A percentile compares a stretch with the other conserved stretches of the same genome.
Conservation (phyloP, 2,329 filamentous ascomycete genomes). For the Diaporthe sp. region DNA sequence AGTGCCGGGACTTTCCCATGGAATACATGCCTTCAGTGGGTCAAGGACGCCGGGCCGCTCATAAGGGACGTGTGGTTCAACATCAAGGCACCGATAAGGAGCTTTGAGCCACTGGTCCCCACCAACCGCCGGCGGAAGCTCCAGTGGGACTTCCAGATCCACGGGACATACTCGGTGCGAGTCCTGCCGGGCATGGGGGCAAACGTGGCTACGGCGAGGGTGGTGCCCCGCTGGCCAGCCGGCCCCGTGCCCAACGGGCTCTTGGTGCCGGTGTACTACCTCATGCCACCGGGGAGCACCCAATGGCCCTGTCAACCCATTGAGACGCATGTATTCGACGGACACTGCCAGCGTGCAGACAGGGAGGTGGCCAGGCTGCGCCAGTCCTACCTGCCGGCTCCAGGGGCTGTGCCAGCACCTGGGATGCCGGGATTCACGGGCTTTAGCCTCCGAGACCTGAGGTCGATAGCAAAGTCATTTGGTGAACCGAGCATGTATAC, state of each 20-base stretch:
- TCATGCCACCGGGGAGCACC: background rate
- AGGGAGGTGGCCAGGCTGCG: background rate
- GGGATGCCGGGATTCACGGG: background rate
- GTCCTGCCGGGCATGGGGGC: background rate
- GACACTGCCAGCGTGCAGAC: background rate
- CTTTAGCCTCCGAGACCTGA: background rate
- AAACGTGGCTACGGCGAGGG: too few species aligned
- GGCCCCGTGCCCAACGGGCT: background rate
- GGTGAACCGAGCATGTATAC: background rate
- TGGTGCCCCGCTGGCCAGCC: background rate
- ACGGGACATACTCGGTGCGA: background rate
- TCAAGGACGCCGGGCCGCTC: background rate
- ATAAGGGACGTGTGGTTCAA: background rate
- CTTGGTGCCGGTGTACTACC: background rate
- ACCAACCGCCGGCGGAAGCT: fast-evolving
- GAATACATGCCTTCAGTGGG: background rate
- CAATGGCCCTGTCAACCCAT: background rate
- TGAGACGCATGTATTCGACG: background rate
- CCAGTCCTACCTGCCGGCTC: background rate
- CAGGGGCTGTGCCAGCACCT: too few species aligned
- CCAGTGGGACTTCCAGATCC: background rate
- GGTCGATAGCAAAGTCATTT: background rate
- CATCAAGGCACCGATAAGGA: background rate
- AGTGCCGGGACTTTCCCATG: background rate
- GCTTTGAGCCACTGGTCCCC: background rate